Evolutionary conservation across 805 yeast species (phyloP).

Genomic region (Suhomyces sp.): DNA sequence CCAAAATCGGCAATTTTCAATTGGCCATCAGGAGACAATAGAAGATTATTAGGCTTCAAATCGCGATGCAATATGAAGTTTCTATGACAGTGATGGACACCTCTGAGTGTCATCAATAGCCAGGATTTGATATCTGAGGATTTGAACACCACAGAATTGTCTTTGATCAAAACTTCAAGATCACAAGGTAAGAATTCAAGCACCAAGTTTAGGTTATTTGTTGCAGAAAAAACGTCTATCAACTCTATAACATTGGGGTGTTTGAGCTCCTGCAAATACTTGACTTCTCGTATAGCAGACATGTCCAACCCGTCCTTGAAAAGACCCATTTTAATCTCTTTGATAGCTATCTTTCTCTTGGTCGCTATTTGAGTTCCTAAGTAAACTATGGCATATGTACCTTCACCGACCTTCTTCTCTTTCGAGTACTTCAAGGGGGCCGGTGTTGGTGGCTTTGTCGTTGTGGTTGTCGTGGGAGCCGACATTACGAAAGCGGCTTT

Average conservation of each 20-base stretch:
- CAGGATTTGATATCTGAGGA: slow-evolving; percentile 90
- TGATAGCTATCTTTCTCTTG: slow-evolving; percentile 75
- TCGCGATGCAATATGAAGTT: slow-evolving; percentile 90
- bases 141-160: slow-evolving; percentile 69
- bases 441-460: too few species aligned
- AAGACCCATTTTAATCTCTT: slow-evolving; percentile 91
- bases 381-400: slow-evolving; percentile 96
- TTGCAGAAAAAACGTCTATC: slow-evolving; percentile 77
- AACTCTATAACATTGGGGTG: slow-evolving; percentile 81
- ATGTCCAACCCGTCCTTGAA: slow-evolving; percentile 96
- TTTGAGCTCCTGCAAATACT: slow-evolving; percentile 77
- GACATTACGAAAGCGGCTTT: too few species aligned
- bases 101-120: slow-evolving; percentile 92
- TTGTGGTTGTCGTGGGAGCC: too few species aligned
- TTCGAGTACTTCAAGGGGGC: slow-evolving; percentile 32
- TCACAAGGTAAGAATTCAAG: slow-evolving; percentile 92
- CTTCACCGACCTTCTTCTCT: slow-evolving; percentile 95
- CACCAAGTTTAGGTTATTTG: slow-evolving; percentile 74
- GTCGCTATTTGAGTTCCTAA: slow-evolving; percentile 66
- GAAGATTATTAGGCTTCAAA: slow-evolving; percentile 86
- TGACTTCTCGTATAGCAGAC: slow-evolving; percentile 95
- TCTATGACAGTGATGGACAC: slow-evolving; percentile 93
- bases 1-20: slow-evolving; percentile 98
- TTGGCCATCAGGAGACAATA: slow-evolving; percentile 83
- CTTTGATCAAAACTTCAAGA: slow-evolving; percentile 84